phyloP scores from a whole-genome alignment of 768 basidiomycete species.

The Podaxis rugospora region DNA sequence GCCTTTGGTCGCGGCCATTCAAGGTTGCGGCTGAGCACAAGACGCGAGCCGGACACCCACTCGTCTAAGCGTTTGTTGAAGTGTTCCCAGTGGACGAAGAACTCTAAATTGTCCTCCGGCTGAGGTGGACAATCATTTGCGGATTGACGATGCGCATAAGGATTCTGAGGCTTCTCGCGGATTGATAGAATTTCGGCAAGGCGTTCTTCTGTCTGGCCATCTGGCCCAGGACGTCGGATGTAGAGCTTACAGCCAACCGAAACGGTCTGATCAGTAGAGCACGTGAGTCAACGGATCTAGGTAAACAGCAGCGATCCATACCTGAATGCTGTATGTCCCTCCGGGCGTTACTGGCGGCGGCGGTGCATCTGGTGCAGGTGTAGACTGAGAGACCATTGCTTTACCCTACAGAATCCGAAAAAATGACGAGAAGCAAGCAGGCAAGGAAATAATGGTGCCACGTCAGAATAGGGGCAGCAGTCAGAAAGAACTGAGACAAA shows the following conservation, averaged over 20 bases:
- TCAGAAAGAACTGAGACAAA: neutral
- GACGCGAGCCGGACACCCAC: slow-evolving; percentile 87
- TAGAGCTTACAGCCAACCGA: slow-evolving; percentile 95
- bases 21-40: slow-evolving; percentile 80
- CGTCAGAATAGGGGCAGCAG: slow-evolving; percentile 5
- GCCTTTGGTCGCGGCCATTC: slow-evolving; percentile 94
- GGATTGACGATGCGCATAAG: slow-evolving; percentile 48
- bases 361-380: slow-evolving; percentile 35
- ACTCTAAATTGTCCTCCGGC: slow-evolving; percentile 82
- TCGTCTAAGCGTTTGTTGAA: slow-evolving; percentile 99
- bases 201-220: slow-evolving; percentile 80
- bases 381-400: slow-evolving; percentile 35
- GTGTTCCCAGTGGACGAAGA: slow-evolving; percentile 97
- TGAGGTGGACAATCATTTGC: slow-evolving; percentile 41
- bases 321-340: slow-evolving; percentile 75
- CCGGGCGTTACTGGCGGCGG: slow-evolving; percentile 70
- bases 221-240: slow-evolving; percentile 73
- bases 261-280: slow-evolving; percentile 48
- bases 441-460: neutral
- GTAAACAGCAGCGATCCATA: slow-evolving; percentile 29
- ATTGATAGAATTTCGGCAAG: slow-evolving; percentile 95
- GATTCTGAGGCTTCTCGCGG: slow-evolving; percentile 74
- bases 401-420: slow-evolving; percentile 9
- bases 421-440: slow-evolving; percentile 9
- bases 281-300: slow-evolving; percentile 26